Percentiles rank a stretch among this genome's conserved stretches.
Evolutionary conservation across 1,284 basidiomycete genomes (phyloP).

Genomic region (Malassezia brasiliensis): DNA sequence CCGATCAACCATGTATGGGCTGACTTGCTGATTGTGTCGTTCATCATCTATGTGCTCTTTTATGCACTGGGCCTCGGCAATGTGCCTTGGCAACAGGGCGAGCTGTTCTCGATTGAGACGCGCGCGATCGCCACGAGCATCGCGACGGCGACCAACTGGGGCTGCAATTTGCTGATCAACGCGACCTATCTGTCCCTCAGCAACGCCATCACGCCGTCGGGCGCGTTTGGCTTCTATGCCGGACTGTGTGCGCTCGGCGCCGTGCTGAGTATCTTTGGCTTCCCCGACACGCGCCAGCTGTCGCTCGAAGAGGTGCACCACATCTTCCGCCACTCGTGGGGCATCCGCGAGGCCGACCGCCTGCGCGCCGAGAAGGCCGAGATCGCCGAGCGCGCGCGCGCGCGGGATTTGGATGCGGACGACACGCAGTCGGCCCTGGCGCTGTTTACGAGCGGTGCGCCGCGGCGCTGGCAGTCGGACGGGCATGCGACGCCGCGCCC

Average conservation of each 20-base stretch:
- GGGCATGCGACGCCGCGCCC: neutral
- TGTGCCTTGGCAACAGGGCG: constrained; percentile 77
- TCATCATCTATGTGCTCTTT: constrained; percentile 70
- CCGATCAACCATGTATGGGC: constrained; percentile 53
- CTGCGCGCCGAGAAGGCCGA: constrained; percentile 35
- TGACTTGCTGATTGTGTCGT: constrained; percentile 60
- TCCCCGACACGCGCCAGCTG: constrained; percentile 53
- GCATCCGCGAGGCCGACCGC: constrained; percentile 47
- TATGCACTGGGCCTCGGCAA: constrained; percentile 60
- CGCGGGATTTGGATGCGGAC: constrained; percentile 1
- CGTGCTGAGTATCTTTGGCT: constrained; percentile 57
- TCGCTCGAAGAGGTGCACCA: constrained; percentile 63
- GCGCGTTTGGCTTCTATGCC: constrained; percentile 60
- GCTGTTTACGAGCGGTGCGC: neutral
- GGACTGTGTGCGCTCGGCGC: constrained; percentile 64
- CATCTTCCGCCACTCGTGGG: constrained; percentile 51
- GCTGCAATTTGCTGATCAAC: constrained; percentile 63
- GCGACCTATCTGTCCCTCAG: constrained; percentile 69
- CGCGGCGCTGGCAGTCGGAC: neutral
- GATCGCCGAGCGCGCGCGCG: constrained; percentile 2
- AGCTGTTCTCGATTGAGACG: constrained; percentile 60
- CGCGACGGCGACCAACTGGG: constrained; percentile 71
- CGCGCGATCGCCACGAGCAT: constrained; percentile 64
- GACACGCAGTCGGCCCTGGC: neutral
- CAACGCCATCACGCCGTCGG: constrained; percentile 61